These are phyloP conservation scores for Madurella mycetomatis DNA, from an alignment of 2,329 filamentous ascomycete species.

Conservation along the genomic window DNA sequence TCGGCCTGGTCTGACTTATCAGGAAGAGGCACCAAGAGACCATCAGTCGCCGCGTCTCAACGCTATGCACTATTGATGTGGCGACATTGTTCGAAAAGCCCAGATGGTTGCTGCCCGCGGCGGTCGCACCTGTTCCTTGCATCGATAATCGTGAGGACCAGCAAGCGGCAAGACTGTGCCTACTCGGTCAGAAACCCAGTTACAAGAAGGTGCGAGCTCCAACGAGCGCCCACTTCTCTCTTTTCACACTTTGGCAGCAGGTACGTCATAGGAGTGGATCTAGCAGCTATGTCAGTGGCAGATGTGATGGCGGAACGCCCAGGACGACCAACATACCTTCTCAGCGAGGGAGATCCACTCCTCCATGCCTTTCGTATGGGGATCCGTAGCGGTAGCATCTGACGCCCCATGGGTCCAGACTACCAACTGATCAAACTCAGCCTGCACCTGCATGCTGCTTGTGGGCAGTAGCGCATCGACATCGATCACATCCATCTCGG, in stretches of 20 bases:
- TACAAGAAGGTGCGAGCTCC: too few species aligned
- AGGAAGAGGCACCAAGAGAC: too few species aligned
- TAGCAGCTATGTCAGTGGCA: neutral
- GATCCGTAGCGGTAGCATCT: slow-evolving; percentile 59
- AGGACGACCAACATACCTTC: slow-evolving; percentile 8
- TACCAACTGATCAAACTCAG: slow-evolving; percentile 67
- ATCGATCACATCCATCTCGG: slow-evolving; percentile 40
- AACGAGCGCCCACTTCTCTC: too few species aligned
- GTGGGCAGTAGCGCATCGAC: slow-evolving; percentile 41
- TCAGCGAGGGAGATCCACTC: slow-evolving; percentile 25
- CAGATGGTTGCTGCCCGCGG: too few species aligned
- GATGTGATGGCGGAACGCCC: neutral
- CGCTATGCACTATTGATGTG: too few species aligned
- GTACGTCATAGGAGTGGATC: slow-evolving; percentile 14
- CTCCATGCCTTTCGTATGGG: slow-evolving; percentile 43
- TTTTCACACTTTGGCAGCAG: neutral
- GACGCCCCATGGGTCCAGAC: slow-evolving; percentile 79
- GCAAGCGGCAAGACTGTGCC: too few species aligned
- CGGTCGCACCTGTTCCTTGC: too few species aligned
- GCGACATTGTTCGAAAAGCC: too few species aligned
- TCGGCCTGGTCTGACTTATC: too few species aligned
- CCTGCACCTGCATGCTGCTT: slow-evolving; percentile 57
- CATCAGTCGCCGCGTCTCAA: too few species aligned
- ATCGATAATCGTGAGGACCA: too few species aligned
- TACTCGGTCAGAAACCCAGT: too few species aligned